Base-by-base conservation (phyloP, 345 rosid species). In the Dovyalis caffra region DNA sequence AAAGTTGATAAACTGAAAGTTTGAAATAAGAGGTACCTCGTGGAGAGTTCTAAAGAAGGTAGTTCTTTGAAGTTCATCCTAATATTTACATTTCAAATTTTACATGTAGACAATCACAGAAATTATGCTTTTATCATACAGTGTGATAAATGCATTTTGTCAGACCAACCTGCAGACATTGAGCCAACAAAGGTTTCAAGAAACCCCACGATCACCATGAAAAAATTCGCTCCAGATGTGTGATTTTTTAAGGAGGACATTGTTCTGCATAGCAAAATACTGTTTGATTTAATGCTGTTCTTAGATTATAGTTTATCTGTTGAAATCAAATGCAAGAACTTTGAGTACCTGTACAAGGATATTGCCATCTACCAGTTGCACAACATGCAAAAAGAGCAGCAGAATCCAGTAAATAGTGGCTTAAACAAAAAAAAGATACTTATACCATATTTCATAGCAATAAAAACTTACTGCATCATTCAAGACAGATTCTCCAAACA, bases 141-240 rank as follows among this genome's bases (percentile, higher is more conserved):
- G 63, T 61, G 45, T 58, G 67, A 77, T 64, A 75, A 28, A 69
- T 63, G 57, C 66, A 63, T 70, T 71, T 40, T 74, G 23, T 66
- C 35, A 72, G 72, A 79, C 83, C 74, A 63, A 93, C 99, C 99
- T 84, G 98, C 91, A 80, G 99, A 95, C 92, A 95, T 77, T 68
- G 99, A 95, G 38, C 99, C 99, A 71, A 89, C 91, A 87, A 95
- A 95, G 68, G 97, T 95, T 86, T 95, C 98, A 21, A 95, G 97
- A 88, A 93, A 95, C 82, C 97, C 85, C 74, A 95, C 86, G 65
- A 93, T 72, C 87, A 95, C 86, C 92, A 90, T 90, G 74, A 95
- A 47, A 77, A 95, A 81, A 87, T 90, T 93, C 79, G 88, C 88
- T n/a, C 88, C 90, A 74, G 91, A 76, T 37, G 85, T 86, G 73